Evolutionary conservation across 2,329 filamentous ascomycete species (phyloP), one percentile per base, ranked within the genome.

Genomic region (Lasiodiplodia gonubiensis): DNA sequence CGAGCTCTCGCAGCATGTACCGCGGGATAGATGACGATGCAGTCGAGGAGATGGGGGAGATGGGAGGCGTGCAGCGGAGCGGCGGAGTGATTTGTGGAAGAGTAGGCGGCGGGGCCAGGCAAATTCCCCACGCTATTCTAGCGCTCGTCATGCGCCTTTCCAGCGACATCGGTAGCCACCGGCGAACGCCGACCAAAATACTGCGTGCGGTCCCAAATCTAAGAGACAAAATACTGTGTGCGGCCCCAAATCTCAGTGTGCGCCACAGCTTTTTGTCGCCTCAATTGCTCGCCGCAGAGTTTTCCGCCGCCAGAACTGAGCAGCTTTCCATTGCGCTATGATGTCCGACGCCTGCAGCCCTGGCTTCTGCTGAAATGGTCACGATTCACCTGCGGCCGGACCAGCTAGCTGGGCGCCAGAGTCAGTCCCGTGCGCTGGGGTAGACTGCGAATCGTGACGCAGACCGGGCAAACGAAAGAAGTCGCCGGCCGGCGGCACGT

Each of bases 1-100:
- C 85, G 70, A 83, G 81, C 74, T 85, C 74, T 71, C 85, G 83
- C 80, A 77, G 84, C 85, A 87, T 87, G 77, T 80, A 84, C 77
- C 71, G 74, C 74, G 64, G 35, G 37, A 46, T 21, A n/a, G 25
- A 52, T 21, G 66, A 59, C 46, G 48, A 37, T 52, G 46, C 37
- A 10, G 11, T 60, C 12, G 49, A 67, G 66, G n/a, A 21, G 66
- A 37, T 16, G 46, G 42, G 16, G 33, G 23, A 21, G 14, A 23
- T 14, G 54, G 30, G 25, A 51, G 35, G 54, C 48, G 57, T 61
- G 65, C 12, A 60, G 49, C 48, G 23, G 59, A 64, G 57, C 27
- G 18, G 52, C 51, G 57, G 18, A 48, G 39, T 55, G 49, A 63
- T 37, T 33, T 42, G 53, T 66, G 39, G 64, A 16, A 57, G 52